Percentiles rank a stretch among this genome's conserved stretches.
Conservation (phyloP, 768 basidiomycete genomes). For the Sporobolomyces roseus region DNA sequence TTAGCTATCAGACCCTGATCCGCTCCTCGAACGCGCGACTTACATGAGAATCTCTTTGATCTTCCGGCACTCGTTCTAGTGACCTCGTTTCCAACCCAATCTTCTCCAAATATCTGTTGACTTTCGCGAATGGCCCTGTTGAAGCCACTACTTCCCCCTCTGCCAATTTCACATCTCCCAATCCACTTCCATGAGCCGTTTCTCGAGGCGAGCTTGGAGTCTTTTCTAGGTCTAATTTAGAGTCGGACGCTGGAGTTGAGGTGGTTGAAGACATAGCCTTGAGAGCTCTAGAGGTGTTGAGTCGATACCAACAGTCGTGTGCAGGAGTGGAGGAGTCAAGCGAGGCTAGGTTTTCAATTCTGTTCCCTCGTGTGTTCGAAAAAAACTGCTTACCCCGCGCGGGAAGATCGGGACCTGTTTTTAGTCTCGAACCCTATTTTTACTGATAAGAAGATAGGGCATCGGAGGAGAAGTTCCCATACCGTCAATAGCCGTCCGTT, state of each 20-base stretch:
- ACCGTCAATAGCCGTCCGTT: too few relatives aligned
- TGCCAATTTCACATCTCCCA: not conserved
- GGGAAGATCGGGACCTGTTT: not conserved
- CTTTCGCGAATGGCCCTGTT: not conserved
- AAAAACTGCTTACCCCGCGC: not conserved
- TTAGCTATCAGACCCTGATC: too few relatives aligned
- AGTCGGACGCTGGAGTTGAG: constrained; percentile 4
- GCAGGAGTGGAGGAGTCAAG: not conserved
- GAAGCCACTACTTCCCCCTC: constrained; percentile 44
- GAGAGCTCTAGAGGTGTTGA: not conserved
- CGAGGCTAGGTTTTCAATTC: too few relatives aligned
- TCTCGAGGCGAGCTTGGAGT: constrained; percentile 49
- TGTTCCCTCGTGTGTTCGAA: too few relatives aligned
- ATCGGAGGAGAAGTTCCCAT: too few relatives aligned
- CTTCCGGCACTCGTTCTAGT: constrained; percentile 47
- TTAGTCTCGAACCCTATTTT: not conserved
- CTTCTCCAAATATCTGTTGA: constrained; percentile 18
- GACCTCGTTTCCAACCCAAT: constrained; percentile 20
- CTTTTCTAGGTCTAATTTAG: constrained; percentile 30
- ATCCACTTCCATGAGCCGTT: constrained; percentile 54
- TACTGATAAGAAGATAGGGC: not conserved
- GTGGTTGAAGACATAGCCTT: constrained; percentile 1
- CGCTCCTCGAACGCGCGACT: too few relatives aligned
- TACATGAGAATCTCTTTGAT: constrained; percentile 22
- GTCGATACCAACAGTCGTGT: not conserved